These are phyloP conservation scores for Actinomucor elegans DNA, from an alignment of 371 early-diverging fungal genomes.

Conservation along the genomic window DNA sequence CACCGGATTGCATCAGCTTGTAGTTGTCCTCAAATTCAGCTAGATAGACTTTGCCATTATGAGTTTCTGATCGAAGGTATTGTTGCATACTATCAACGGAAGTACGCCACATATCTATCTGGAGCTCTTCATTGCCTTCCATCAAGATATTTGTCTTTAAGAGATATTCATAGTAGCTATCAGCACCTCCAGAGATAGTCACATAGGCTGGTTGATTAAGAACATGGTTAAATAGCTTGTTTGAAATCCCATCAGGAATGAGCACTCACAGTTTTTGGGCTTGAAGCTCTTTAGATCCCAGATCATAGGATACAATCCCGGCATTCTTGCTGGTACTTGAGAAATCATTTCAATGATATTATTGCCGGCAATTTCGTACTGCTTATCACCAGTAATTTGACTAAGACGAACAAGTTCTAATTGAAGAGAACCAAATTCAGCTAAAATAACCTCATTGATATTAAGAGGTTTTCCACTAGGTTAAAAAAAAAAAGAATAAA, in stretches of 20 bases:
- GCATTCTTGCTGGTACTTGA: constrained; percentile 44
- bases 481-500: constrained; percentile 8
- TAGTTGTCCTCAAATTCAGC: constrained; percentile 31
- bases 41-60: constrained; percentile 34
- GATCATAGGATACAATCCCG: constrained; percentile 77
- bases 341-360: constrained; percentile 60
- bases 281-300: constrained; percentile 33
- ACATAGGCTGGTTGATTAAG: constrained; percentile 32
- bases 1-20: constrained; percentile 36
- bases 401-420: constrained; percentile 85
- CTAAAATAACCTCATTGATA: constrained; percentile 56
- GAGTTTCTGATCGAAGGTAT: constrained; percentile 42
- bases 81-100: constrained; percentile 45
- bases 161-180: constrained; percentile 89
- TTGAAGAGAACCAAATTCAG: constrained; percentile 87
- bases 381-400: constrained; percentile 70
- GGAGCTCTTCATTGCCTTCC: constrained; percentile 50
- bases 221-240: neutral
- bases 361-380: constrained; percentile 68
- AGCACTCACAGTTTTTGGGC: constrained; percentile 54
- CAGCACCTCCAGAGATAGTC: constrained; percentile 66
- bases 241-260: neutral
- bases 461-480: constrained; percentile 18
- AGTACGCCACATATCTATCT: constrained; percentile 40
- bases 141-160: constrained; percentile 67